phyloP scores from a whole-genome alignment of 805 yeast genomes.

The Ogataea saltuana region DNA sequence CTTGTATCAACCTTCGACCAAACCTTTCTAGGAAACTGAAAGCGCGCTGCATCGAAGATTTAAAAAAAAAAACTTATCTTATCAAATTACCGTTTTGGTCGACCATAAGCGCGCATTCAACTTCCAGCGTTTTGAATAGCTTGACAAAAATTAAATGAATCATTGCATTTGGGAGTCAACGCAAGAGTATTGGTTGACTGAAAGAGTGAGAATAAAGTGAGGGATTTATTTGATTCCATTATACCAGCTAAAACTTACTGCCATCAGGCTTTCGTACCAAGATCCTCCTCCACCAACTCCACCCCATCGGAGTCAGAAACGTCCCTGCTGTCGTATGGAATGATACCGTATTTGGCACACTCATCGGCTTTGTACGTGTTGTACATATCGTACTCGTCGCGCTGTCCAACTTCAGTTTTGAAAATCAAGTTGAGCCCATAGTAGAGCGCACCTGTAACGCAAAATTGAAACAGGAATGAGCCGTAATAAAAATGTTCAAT shows the following conservation, averaged over 20 bases:
- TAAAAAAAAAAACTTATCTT: constrained; percentile 2
- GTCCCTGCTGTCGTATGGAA: constrained; percentile 4
- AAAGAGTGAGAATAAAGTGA: neutral
- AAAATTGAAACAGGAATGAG: constrained; percentile 44
- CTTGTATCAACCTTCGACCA: neutral
- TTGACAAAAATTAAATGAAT: too few relatives aligned
- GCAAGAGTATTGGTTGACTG: too few relatives aligned
- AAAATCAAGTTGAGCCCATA: constrained; percentile 37
- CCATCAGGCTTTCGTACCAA: too few relatives aligned
- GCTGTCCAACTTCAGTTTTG: constrained; percentile 38
- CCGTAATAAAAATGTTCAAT: constrained; percentile 44
- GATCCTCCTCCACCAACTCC: constrained; percentile 4
- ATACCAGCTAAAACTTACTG: too few relatives aligned
- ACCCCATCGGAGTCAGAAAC: neutral
- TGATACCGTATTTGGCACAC: constrained; percentile 35
- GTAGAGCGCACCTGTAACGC: constrained; percentile 42
- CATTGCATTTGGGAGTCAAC: too few relatives aligned
- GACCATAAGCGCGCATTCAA: neutral
- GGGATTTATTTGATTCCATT: neutral
- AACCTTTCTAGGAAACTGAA: neutral
- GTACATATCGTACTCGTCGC: constrained; percentile 38
- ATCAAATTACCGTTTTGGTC: constrained; percentile 5
- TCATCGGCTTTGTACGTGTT: constrained; percentile 36
- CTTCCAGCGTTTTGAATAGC: neutral
- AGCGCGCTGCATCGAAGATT: constrained; percentile 5